Evolutionary conservation across 2,329 filamentous ascomycete genomes (phyloP).

Genomic region (Ceratocystis diversiconidia): DNA sequence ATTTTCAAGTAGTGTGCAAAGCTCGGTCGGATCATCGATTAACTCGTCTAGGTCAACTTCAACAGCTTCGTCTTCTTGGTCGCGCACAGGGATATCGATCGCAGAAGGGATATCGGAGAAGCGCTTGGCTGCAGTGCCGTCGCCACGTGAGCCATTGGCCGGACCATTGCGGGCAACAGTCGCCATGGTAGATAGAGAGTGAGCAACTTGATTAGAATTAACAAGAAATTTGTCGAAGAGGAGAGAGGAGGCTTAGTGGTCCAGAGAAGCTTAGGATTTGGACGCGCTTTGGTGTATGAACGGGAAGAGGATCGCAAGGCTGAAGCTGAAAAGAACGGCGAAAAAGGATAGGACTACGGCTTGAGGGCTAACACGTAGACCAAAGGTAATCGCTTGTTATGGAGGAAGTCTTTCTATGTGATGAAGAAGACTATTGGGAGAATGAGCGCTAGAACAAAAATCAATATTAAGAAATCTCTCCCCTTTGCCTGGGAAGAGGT

Average conservation of each 20-base stretch:
- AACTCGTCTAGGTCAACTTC: conserved; percentile 88
- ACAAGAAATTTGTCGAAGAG: background rate
- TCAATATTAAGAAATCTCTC: background rate
- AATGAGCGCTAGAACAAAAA: background rate
- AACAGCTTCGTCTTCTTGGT: conserved; percentile 59
- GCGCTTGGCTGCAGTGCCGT: conserved; percentile 36
- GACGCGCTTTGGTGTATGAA: background rate
- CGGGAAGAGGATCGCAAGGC: background rate
- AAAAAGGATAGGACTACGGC: background rate
- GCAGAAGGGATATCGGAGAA: conserved; percentile 51
- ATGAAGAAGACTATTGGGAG: background rate
- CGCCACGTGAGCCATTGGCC: conserved; percentile 27
- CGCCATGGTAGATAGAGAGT: conserved; percentile 8
- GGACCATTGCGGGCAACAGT: conserved; percentile 28
- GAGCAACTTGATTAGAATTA: background rate
- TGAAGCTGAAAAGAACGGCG: conserved; percentile 3
- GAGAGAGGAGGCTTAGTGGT: background rate
- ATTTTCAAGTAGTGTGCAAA: conserved; percentile 89
- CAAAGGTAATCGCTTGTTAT: background rate
- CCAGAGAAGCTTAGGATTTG: background rate
- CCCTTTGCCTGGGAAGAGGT: background rate
- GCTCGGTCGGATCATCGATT: conserved; percentile 83
- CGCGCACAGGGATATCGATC: conserved; percentile 53
- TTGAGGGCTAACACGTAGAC: background rate
- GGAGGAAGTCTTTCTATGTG: background rate